Base-by-base conservation (phyloP, 2,329 filamentous ascomycete genomes). In the Apiospora arundinis region DNA sequence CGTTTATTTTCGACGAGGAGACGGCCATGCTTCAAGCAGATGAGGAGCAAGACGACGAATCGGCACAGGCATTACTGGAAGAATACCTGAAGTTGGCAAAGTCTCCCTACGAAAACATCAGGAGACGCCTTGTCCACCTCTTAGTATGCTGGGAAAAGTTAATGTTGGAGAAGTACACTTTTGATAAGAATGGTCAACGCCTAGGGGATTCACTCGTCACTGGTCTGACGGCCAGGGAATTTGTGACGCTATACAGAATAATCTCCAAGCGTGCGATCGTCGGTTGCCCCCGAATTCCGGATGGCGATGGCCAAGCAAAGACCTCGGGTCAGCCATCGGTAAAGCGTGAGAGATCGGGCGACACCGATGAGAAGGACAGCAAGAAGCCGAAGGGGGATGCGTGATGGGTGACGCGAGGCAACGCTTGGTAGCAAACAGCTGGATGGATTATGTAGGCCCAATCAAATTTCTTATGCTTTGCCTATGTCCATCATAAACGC, bases 71-170 rank as follows among this genome's bases (percentile, higher is more conserved):
- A n/a, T 11, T 6, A 8, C 46, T 49, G 21, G 7, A 49, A 49
- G 23, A n/a, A 49, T 49, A 49, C 46, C 46, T 49, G n/a, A 6
- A 23, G 21, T 49, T 23, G 21, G 12, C 21, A 4, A 49, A 49
- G 8, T 49, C 46, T 49, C 23, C 21, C 46, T 49, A 49, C 46
- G 46, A 49, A 49, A 49, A 23, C 46, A 49, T 21, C n/a, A 49
- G 46, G 46, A 49, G 46, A 23, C 46, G 46, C 46, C 46, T 49
- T 49, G 46, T 12, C 46, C 46, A 49, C 23, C 46, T 49, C 21
- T 21, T 49, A 49, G 46, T 49, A n/a, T 49, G 46, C n/a, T 49
- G 46, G 46, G 46, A 49, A 49, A 49, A 49, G 46, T 49, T 49
- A 7, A 49, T 49, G 46, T 8, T 49, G n/a, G 46, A 49, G 46